Evolutionary conservation across 2,329 filamentous ascomycete species (phyloP).

Genomic region (Biscogniauxia sp.): DNA sequence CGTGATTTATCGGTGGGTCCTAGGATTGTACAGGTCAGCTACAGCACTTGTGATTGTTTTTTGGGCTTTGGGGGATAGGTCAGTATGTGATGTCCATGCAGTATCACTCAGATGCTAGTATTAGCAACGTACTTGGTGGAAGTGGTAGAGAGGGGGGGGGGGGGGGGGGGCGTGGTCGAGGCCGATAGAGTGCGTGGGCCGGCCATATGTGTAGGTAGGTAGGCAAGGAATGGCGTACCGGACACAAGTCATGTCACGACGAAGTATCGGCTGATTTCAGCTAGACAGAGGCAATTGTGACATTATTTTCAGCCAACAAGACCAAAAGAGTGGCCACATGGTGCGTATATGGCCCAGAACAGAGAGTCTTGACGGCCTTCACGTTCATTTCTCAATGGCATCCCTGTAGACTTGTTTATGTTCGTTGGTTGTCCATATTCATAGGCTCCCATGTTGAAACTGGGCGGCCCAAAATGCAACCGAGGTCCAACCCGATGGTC

Average conservation of each 20-base stretch:
- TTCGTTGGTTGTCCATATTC: not conserved
- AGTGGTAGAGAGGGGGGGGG: not conserved
- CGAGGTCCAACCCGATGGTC: not conserved
- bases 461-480: not conserved
- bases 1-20: not conserved
- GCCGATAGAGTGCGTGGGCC: no score
- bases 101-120: not conserved
- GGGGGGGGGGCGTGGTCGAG: not conserved
- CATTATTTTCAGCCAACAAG: not conserved
- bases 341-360: not conserved
- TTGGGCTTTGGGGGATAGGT: not conserved
- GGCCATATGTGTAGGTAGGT: not conserved
- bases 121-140: not conserved
- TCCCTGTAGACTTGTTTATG: not conserved
- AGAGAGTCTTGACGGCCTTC: not conserved
- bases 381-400: not conserved
- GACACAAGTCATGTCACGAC: not conserved
- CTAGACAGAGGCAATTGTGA: not conserved
- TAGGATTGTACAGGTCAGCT: not conserved
- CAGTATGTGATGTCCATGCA: not conserved
- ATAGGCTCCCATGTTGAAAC: not conserved
- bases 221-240: not conserved
- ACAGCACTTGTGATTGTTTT: not conserved
- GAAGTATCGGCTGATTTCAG: not conserved
- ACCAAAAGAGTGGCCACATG: not conserved